Percentiles rank a stretch among this genome's conserved stretches.
Evolutionary conservation across 441 rosid species (phyloP).

Genomic region (Mallotus repandus): DNA sequence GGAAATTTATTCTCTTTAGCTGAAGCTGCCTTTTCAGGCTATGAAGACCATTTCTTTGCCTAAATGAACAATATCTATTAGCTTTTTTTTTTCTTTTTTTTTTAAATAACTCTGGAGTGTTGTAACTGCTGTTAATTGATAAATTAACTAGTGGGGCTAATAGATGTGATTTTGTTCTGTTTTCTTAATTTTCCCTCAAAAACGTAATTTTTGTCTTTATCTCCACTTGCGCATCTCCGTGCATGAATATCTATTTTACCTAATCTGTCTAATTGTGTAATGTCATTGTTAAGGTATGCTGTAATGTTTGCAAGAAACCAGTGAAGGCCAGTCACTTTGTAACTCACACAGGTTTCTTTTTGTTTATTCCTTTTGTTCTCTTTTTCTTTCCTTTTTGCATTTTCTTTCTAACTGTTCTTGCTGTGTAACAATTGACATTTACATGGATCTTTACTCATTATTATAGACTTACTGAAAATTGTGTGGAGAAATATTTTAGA

Average conservation of each 20-base stretch:
- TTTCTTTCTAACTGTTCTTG: slow-evolving; percentile 1
- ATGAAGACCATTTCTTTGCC: neutral
- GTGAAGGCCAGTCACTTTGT: slow-evolving; percentile 61
- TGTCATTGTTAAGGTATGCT: slow-evolving; percentile 51
- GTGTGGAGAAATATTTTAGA: neutral
- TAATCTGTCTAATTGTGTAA: slow-evolving; percentile 23
- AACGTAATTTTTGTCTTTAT: neutral
- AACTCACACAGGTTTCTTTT: slow-evolving; percentile 59
- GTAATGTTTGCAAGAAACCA: slow-evolving; percentile 72
- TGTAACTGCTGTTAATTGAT: neutral
- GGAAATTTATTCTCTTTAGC: neutral
- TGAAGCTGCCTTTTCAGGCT: neutral
- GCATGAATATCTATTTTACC: neutral
- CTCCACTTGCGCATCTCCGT: too few species aligned
- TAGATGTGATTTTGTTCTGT: neutral
- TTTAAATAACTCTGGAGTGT: neutral
- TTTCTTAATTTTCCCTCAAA: too few species aligned
- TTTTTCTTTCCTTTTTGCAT: too few species aligned
- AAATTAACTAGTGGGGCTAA: neutral
- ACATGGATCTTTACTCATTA: neutral
- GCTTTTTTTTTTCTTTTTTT: neutral
- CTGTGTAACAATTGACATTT: neutral
- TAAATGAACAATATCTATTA: neutral
- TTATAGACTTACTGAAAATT: too few species aligned
- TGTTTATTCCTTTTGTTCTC: slow-evolving; percentile 5